Conservation (phyloP, 768 basidiomycete genomes). For the Kwoniella shandongensis region DNA sequence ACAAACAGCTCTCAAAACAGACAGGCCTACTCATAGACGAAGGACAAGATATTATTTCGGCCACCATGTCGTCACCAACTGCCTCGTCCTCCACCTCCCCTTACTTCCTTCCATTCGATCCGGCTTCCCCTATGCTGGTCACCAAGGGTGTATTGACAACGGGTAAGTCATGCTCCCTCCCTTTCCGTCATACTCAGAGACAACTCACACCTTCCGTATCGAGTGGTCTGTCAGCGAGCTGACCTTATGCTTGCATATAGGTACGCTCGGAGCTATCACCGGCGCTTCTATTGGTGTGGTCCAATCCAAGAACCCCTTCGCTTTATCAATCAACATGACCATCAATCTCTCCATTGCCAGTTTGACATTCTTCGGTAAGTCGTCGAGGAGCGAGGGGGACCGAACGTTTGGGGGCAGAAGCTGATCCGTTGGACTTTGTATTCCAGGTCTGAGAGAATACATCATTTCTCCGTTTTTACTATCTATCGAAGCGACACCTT, state of each 20-base stretch:
- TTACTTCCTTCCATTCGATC: slow-evolving; percentile 31
- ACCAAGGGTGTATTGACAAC: slow-evolving; percentile 33
- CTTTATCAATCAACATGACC: slow-evolving; percentile 64
- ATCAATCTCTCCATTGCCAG: slow-evolving; percentile 72
- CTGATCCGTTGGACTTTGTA: not conserved
- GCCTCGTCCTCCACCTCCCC: slow-evolving; percentile 2
- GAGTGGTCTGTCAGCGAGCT: too few relatives aligned
- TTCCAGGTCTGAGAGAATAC: slow-evolving; percentile 77
- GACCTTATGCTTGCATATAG: slow-evolving; percentile 53
- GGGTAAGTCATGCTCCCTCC: slow-evolving; percentile 22
- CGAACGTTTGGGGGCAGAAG: not conserved
- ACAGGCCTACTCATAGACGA: too few relatives aligned
- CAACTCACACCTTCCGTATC: not conserved
- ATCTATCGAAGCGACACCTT: slow-evolving; percentile 56
- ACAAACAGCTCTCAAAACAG: too few relatives aligned
- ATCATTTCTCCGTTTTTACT: slow-evolving; percentile 66
- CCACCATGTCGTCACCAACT: not conserved
- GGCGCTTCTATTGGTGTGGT: slow-evolving; percentile 59
- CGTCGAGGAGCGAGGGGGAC: not conserved
- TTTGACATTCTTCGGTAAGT: slow-evolving; percentile 75
- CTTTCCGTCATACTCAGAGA: too few relatives aligned
- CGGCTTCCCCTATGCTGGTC: slow-evolving; percentile 41
- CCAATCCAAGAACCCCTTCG: slow-evolving; percentile 58
- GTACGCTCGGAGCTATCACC: slow-evolving; percentile 60
- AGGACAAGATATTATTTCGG: too few relatives aligned